A percentile compares a stretch with the other conserved stretches of the same genome.
Evolutionary conservation across 805 yeast genomes (phyloP).

Genomic region (Barnettozyma salicaria): DNA sequence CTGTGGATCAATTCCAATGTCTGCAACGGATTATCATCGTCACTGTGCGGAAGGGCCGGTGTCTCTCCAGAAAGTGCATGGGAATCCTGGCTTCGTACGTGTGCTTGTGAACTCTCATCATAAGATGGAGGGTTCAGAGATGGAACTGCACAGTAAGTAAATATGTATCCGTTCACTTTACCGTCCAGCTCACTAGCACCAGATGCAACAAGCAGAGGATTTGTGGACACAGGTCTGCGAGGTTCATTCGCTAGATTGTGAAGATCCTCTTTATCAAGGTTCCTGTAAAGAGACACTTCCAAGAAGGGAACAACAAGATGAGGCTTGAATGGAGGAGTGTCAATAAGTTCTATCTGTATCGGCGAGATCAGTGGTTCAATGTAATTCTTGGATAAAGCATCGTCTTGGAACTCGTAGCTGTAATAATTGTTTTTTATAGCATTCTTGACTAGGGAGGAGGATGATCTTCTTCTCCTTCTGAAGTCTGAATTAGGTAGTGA

Average conservation of each 20-base stretch:
- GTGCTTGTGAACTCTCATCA: conserved; percentile 28
- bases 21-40: no score
- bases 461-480: conserved; percentile 8
- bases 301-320: conserved; percentile 68
- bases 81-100: no score
- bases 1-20: conserved; percentile 41
- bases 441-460: conserved; percentile 5
- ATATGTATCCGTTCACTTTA: conserved; percentile 64
- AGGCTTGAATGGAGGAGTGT: conserved; percentile 66
- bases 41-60: no score
- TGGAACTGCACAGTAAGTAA: conserved; percentile 68
- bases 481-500: background rate
- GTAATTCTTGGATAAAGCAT: conserved; percentile 20
- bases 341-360: conserved; percentile 60
- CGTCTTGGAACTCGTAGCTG: conserved; percentile 16
- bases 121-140: conserved; percentile 54
- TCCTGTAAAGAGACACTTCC: conserved; percentile 62
- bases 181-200: conserved; percentile 78
- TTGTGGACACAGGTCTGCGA: conserved; percentile 53
- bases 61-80: no score
- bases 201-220: conserved; percentile 66
- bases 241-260: conserved; percentile 61
- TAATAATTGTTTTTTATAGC: conserved; percentile 17
- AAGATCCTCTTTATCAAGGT: conserved; percentile 52
- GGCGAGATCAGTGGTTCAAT: conserved; percentile 51